phyloP scores from a whole-genome alignment of 2,329 filamentous ascomycete species.

The Didymella sp. region DNA sequence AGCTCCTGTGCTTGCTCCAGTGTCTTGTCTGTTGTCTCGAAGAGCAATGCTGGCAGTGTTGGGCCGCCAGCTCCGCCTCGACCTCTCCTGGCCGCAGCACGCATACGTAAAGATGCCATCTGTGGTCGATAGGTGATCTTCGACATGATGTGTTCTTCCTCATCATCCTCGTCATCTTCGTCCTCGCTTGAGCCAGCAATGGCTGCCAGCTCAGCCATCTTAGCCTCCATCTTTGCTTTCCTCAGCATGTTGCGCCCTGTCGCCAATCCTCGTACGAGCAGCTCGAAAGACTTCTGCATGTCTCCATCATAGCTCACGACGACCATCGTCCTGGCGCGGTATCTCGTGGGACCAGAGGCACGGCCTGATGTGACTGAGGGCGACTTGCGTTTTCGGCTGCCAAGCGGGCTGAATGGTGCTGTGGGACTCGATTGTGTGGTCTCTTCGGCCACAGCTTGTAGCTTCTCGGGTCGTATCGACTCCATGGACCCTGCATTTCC shows the following conservation, averaged over 20 bases:
- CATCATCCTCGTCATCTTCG: constrained; percentile 36
- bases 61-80: constrained; percentile 16
- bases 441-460: constrained; percentile 36
- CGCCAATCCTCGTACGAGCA: constrained; percentile 81
- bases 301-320: constrained; percentile 93
- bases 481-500: constrained; percentile 46
- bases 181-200: constrained; percentile 41
- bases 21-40: constrained; percentile 75
- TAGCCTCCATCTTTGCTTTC: constrained; percentile 84
- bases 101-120: constrained; percentile 43
- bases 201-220: constrained; percentile 62
- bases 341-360: constrained; percentile 58
- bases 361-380: constrained; percentile 51
- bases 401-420: constrained; percentile 25
- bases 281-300: constrained; percentile 82
- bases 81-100: constrained; percentile 24
- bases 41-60: constrained; percentile 35
- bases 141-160: constrained; percentile 37
- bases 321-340: constrained; percentile 76
- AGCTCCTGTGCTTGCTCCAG: constrained; percentile 81
- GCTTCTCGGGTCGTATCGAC: constrained; percentile 41
- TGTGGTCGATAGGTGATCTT: constrained; percentile 50
- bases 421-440: constrained; percentile 20
- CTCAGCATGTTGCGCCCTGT: constrained; percentile 82
- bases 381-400: constrained; percentile 53